A percentile compares a stretch with the other conserved stretches of the same genome.
phyloP scores from a whole-genome alignment of 768 basidiomycete genomes.

The Antrodiella citrinella region DNA sequence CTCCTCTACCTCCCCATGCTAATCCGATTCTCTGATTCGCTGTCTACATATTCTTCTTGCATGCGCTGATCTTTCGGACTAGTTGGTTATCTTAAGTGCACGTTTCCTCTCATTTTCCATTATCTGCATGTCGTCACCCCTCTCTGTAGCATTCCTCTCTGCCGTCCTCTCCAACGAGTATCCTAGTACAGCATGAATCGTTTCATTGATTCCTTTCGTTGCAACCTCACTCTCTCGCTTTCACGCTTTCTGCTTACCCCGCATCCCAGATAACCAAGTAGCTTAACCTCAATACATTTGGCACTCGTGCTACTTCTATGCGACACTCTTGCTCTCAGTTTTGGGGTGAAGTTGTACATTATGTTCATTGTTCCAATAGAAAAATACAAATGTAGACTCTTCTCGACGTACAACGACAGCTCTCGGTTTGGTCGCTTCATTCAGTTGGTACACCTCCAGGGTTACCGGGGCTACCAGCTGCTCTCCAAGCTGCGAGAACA shows the following conservation, averaged over 20 bases:
- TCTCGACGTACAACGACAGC: too few species aligned
- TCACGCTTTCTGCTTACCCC: neutral
- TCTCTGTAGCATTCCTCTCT: neutral
- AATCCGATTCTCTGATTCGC: neutral
- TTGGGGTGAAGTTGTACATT: neutral
- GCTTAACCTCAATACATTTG: neutral
- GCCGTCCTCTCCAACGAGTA: neutral
- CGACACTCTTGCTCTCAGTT: neutral
- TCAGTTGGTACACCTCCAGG: slow-evolving; percentile 25
- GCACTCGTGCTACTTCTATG: neutral
- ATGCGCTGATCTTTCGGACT: neutral
- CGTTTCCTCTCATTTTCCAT: neutral
- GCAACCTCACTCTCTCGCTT: too few species aligned
- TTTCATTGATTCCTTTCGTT: too few species aligned
- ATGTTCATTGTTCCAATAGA: neutral
- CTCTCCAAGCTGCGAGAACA: slow-evolving; percentile 83
- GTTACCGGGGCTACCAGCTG: slow-evolving; percentile 67
- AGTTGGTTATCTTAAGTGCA: neutral
- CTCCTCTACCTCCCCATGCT: neutral
- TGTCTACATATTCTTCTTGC: neutral
- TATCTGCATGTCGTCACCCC: neutral
- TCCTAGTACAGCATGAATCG: neutral
- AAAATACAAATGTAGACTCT: neutral
- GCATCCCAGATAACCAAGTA: neutral
- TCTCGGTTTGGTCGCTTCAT: too few species aligned